Conservation (phyloP, 192 early-diverging fungal species). For the Linnemannia zychae region DNA sequence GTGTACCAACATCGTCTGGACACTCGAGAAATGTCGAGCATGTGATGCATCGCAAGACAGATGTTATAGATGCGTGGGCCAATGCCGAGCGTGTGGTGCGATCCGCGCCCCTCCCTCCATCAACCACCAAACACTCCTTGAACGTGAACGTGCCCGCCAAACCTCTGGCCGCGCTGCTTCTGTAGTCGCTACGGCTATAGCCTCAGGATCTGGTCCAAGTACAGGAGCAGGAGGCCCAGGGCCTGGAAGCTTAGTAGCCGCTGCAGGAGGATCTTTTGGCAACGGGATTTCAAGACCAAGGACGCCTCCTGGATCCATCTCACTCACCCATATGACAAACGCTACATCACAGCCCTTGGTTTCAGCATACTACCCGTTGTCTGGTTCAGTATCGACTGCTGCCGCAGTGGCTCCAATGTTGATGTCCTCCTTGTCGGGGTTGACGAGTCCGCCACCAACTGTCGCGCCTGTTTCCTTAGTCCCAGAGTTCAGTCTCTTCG, state of each 20-base stretch:
- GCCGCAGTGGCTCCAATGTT: too few species aligned
- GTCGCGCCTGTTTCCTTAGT: not conserved
- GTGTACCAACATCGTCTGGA: constrained; percentile 55
- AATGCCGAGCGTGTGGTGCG: constrained; percentile 37
- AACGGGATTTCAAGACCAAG: not conserved
- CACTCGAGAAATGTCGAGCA: constrained; percentile 46
- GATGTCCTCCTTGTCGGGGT: not conserved
- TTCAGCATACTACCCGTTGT: not conserved
- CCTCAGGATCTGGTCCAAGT: not conserved
- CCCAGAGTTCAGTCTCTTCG: constrained; percentile 51
- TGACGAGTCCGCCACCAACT: not conserved
- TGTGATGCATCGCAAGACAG: constrained; percentile 47
- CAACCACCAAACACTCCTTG: constrained; percentile 46
- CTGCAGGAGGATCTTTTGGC: not conserved
- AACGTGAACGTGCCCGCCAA: constrained; percentile 15
- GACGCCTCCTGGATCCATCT: constrained; percentile 50
- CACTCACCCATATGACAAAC: constrained; percentile 35
- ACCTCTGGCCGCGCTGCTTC: not conserved
- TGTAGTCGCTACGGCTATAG: not conserved
- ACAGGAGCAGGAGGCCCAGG: not conserved
- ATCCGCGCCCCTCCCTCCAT: constrained; percentile 54
- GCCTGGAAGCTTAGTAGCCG: not conserved
- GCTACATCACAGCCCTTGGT: not conserved
- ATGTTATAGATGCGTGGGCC: constrained; percentile 54
- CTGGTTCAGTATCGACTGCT: not conserved